Percentiles rank a stretch among this genome's conserved stretches.
phyloP scores from a whole-genome alignment of 345 rosid genomes.

The Brassica nigra region DNA sequence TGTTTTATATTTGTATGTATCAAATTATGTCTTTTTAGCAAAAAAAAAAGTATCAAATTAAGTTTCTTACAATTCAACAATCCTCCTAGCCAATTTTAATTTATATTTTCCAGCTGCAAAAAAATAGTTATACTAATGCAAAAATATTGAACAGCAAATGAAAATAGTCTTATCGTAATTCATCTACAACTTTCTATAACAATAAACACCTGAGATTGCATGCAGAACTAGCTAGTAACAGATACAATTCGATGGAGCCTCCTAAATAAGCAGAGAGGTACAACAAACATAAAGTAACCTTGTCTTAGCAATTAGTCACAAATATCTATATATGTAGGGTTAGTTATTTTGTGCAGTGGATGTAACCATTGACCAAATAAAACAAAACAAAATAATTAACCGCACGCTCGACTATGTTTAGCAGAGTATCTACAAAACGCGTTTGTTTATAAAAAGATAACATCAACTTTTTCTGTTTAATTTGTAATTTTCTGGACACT shows the following conservation, averaged over 20 bases:
- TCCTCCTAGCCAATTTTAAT: neutral
- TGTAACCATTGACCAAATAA: neutral
- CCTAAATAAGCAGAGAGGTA: slow-evolving; percentile 9
- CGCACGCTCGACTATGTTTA: slow-evolving; percentile 17
- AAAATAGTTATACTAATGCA: neutral
- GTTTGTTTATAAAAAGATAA: neutral
- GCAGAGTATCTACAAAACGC: slow-evolving; percentile 2
- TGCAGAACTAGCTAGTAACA: neutral
- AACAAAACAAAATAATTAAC: neutral
- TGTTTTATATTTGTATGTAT: neutral
- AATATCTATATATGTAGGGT: neutral
- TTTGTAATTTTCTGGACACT: neutral
- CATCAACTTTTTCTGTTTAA: slow-evolving; percentile 3
- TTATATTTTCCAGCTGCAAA: neutral
- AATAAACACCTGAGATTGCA: neutral
- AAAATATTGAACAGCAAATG: neutral
- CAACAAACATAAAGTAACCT: slow-evolving; percentile 1
- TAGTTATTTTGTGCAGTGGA: neutral
- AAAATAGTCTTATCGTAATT: neutral
- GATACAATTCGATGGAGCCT: slow-evolving; percentile 5
- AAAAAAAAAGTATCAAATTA: neutral
- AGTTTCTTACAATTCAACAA: neutral
- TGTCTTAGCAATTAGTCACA: neutral
- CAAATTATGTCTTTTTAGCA: neutral
- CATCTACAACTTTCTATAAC: neutral